A percentile compares a stretch with the other conserved stretches of the same genome.
These are phyloP conservation scores for Sugiyamaella valdiviana DNA, from an alignment of 805 yeast species.

Conservation along the genomic window DNA sequence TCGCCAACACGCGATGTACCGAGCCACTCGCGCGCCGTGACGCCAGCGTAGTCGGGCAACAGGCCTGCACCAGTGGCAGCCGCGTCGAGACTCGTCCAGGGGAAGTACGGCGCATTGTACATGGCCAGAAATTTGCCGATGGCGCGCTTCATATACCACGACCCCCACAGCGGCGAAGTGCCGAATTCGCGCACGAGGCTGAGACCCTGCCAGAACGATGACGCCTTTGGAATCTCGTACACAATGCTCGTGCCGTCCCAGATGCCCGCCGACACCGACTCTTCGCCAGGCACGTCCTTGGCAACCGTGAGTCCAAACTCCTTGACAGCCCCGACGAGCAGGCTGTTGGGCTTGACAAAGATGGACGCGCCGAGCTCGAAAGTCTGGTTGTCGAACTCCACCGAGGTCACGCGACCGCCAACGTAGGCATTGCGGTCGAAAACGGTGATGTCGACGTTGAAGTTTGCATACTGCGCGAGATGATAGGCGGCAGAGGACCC, in stretches of 20 bases:
- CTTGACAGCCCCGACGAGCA: slow-evolving; percentile 35
- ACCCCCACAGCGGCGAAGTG: slow-evolving; percentile 24
- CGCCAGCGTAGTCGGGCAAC: slow-evolving; percentile 18
- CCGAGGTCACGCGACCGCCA: slow-evolving; percentile 44
- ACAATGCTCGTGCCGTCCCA: slow-evolving; percentile 34
- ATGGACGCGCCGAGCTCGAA: slow-evolving; percentile 45
- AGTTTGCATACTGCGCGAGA: slow-evolving; percentile 34
- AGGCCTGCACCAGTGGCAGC: slow-evolving; percentile 27
- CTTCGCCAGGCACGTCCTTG: slow-evolving; percentile 1
- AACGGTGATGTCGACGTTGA: slow-evolving; percentile 35
- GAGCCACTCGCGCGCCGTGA: slow-evolving; percentile 28
- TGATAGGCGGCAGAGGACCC: slow-evolving; percentile 45
- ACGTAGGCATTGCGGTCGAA: slow-evolving; percentile 37
- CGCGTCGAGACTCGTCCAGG: slow-evolving; percentile 31
- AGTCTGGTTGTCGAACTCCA: slow-evolving; percentile 28
- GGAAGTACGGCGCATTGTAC: slow-evolving; percentile 34
- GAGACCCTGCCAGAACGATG: slow-evolving; percentile 9
- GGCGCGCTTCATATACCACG: slow-evolving; percentile 16
- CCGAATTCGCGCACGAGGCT: slow-evolving; percentile 11
- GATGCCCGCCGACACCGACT: slow-evolving; percentile 22
- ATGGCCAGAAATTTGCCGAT: slow-evolving; percentile 30
- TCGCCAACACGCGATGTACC: slow-evolving; percentile 22
- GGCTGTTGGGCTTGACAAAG: slow-evolving; percentile 38
- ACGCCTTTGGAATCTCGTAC: slow-evolving; percentile 3
- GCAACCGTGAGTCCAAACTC: slow-evolving; percentile 31